A percentile compares a stretch with the other conserved stretches of the same genome.
These are phyloP conservation scores for Elsinoe arachidis DNA, from an alignment of 2,329 filamentous ascomycete species.

Conservation along the genomic window DNA sequence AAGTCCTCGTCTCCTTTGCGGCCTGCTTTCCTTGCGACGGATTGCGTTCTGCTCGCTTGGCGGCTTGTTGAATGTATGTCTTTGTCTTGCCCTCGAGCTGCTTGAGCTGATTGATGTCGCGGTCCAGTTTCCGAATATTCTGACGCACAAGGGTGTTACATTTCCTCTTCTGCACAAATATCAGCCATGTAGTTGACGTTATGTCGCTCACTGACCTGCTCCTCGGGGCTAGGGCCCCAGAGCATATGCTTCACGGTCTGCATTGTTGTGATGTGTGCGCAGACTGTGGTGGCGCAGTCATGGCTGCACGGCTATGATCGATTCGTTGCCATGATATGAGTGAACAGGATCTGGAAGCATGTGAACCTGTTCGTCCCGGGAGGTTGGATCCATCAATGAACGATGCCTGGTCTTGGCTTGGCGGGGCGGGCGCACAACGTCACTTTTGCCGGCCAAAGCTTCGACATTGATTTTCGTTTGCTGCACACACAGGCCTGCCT, in stretches of 20 bases:
- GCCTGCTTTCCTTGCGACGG: constrained; percentile 72
- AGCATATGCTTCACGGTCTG: constrained; percentile 80
- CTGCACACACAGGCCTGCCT: background rate
- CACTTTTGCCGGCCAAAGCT: background rate
- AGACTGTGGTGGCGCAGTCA: background rate
- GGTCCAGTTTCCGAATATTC: constrained; percentile 90
- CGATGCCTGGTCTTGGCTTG: background rate
- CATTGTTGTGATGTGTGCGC: constrained; percentile 52
- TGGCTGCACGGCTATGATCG: background rate
- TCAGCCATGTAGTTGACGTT: constrained; percentile 5
- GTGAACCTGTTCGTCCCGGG: background rate
- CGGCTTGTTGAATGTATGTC: constrained; percentile 72
- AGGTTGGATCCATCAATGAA: background rate
- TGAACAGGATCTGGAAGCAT: background rate
- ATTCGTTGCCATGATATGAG: background rate
- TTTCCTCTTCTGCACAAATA: constrained; percentile 66
- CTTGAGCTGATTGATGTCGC: constrained; percentile 75
- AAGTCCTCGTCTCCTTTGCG: constrained; percentile 71
- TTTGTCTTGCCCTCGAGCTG: constrained; percentile 76
- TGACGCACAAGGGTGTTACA: constrained; percentile 82
- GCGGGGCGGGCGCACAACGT: background rate
- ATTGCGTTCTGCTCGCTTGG: constrained; percentile 71
- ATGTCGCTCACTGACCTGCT: constrained; percentile 56
- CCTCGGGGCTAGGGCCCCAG: constrained; percentile 84
- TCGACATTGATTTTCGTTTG: background rate